Evolutionary conservation across 108 stramenopile species (phyloP), one percentile per base, ranked within the genome.

Genomic region (Asterionellopsis glacialis): DNA sequence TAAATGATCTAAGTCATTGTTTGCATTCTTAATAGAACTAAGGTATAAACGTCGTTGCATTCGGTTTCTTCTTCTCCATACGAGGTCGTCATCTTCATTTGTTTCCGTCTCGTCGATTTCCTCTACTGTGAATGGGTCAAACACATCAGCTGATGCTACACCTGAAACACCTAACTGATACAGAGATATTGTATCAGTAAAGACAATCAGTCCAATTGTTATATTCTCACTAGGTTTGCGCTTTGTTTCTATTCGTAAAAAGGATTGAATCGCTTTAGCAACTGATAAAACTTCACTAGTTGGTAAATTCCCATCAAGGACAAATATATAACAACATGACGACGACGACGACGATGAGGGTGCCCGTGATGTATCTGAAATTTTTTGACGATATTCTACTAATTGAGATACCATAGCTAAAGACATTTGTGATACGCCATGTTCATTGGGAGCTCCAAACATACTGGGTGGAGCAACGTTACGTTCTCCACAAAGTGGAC

Each of bases 141-240:
- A 21, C 1, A 77, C 51, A 67, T 77, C 75, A 28, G 78, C 78
- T 28, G 65, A 76, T 13, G 68, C 75, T 16, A 79, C 28, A 25
- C 75, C 78, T 39, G 39, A 47, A 22, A 67, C n/a, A 21, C 73
- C 73, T n/a, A 79, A 49, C 41, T 79, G 78, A 56, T 79, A 83
- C 10, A 80, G 63, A 18, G 67, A 64, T 19, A 83, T 61, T 15
- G 57, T 45, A 24, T 77, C 51, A 43, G 61, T 75, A 69, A 79
- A 83, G 12, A 76, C 65, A 43, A 83, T 39, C 27, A 83, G 54
- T 11, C 77, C 82, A 45, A 83, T 38, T 22, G 45, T 25, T 52
- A 38, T 54, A n/a, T 27, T 50, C 22, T 19, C 7, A 41, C 6
- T 51, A 18, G 28, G 13, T 23, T 14, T 39, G 11, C 40, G 40